Evolutionary conservation across 768 basidiomycete genomes (phyloP).

Genomic region (Pilatotrama ljubarskyi): DNA sequence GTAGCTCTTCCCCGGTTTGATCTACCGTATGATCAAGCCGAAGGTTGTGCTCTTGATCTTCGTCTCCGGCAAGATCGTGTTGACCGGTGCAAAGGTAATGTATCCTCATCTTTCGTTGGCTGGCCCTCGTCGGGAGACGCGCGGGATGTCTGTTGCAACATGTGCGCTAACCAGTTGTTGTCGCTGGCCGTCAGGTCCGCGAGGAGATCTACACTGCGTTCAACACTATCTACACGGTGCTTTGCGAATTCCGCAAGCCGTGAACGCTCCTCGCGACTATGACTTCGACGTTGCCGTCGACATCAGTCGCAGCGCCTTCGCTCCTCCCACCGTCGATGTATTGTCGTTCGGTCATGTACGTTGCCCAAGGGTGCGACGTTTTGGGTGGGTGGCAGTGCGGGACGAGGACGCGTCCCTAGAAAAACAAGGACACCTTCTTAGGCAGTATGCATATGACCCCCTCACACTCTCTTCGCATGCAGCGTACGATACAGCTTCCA

Average conservation of each 20-base stretch:
- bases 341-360: constrained; percentile 3
- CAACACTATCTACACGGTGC: constrained; percentile 98
- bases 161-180: constrained; percentile 21
- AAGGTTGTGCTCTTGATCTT: constrained; percentile 99
- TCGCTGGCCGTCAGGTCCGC: constrained; percentile 69
- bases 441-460: constrained; percentile 23
- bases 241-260: constrained; percentile 93
- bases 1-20: constrained; percentile 96
- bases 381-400: constrained; percentile 14
- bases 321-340: constrained; percentile 6
- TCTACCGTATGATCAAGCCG: constrained; percentile 99
- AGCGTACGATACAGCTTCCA: constrained; percentile 13
- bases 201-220: constrained; percentile 99
- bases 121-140: neutral
- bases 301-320: constrained; percentile 7
- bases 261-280: constrained; percentile 34
- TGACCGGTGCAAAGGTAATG: constrained; percentile 97
- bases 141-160: neutral
- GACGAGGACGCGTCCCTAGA: constrained; percentile 8
- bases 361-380: constrained; percentile 15
- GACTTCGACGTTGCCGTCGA: neutral
- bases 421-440: constrained; percentile 32
- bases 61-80: constrained; percentile 97
- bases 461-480: constrained; percentile 13
- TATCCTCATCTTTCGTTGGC: constrained; percentile 28